These are phyloP conservation scores for Penicillium capsulatum DNA, from an alignment of 2,329 filamentous ascomycete genomes.

Conservation along the genomic window DNA sequence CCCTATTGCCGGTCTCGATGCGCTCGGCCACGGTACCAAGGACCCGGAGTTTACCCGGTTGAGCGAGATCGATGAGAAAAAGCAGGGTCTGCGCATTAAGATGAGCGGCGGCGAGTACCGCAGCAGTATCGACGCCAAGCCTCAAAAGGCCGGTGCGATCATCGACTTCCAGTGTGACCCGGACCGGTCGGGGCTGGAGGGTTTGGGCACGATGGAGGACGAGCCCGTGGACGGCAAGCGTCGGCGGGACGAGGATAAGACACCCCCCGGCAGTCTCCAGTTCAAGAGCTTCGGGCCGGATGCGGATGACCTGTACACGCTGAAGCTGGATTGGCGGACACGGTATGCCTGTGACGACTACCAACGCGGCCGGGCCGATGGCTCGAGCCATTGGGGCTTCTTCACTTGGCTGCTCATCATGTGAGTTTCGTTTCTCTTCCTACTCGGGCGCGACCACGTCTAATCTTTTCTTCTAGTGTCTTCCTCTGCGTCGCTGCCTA, in stretches of 20 bases:
- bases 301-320: conserved; percentile 56
- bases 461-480: conserved; percentile 50
- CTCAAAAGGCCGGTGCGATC: conserved; percentile 59
- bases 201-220: conserved; percentile 25
- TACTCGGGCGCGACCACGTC: background rate
- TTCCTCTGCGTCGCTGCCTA: conserved; percentile 85
- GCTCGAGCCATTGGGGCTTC: conserved; percentile 73
- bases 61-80: conserved; percentile 61
- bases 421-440: conserved; percentile 53
- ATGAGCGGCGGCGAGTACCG: conserved; percentile 56
- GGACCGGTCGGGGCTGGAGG: conserved; percentile 68
- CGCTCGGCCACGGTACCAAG: conserved; percentile 44
- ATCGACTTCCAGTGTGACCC: conserved; percentile 81
- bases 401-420: conserved; percentile 96
- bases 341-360: conserved; percentile 74
- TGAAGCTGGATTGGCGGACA: conserved; percentile 80
- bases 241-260: conserved; percentile 21
- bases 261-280: conserved; percentile 56
- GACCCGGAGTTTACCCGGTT: conserved; percentile 65
- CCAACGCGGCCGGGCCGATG: conserved; percentile 43
- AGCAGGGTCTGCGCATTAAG: conserved; percentile 68
- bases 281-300: conserved; percentile 69
- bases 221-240: conserved; percentile 25
- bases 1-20: conserved; percentile 70
- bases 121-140: conserved; percentile 43